These are phyloP conservation scores for Marchantia polymorpha DNA, from an alignment of 225 moss, liverwort and hornwort genomes.

Conservation along the genomic window DNA sequence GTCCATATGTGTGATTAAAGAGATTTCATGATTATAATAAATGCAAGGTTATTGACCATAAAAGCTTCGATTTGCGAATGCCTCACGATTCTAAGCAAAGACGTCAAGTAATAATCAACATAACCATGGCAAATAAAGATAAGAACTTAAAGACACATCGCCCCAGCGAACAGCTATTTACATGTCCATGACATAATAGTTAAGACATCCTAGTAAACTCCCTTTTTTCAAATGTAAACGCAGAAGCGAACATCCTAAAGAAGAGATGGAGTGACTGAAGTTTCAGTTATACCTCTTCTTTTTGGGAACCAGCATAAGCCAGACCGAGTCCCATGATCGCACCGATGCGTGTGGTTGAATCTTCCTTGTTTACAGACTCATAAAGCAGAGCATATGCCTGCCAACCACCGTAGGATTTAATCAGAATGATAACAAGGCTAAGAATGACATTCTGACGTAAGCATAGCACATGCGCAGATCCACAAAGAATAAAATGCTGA, in stretches of 20 bases:
- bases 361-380: slow-evolving; percentile 84
- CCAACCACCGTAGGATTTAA: not conserved
- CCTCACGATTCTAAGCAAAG: too few species aligned
- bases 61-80: not conserved
- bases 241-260: not conserved
- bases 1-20: not conserved
- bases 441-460: too few species aligned
- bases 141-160: too few species aligned
- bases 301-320: slow-evolving; percentile 97
- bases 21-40: not conserved
- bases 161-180: too few species aligned
- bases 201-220: too few species aligned
- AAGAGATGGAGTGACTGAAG: not conserved
- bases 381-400: slow-evolving; percentile 92
- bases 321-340: slow-evolving; percentile 98
- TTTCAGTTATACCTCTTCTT: slow-evolving; percentile 62
- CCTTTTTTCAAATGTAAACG: not conserved
- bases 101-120: too few species aligned
- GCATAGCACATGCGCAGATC: not conserved
- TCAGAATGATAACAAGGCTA: too few species aligned
- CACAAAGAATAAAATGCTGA: not conserved
- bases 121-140: too few species aligned
- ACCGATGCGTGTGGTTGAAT: slow-evolving; percentile 80
- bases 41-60: not conserved
- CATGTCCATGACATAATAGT: too few species aligned